Evolutionary conservation across 2,329 filamentous ascomycete genomes (phyloP), one percentile per base, ranked within the genome.

Genomic region (Hypomyces perniciosus): DNA sequence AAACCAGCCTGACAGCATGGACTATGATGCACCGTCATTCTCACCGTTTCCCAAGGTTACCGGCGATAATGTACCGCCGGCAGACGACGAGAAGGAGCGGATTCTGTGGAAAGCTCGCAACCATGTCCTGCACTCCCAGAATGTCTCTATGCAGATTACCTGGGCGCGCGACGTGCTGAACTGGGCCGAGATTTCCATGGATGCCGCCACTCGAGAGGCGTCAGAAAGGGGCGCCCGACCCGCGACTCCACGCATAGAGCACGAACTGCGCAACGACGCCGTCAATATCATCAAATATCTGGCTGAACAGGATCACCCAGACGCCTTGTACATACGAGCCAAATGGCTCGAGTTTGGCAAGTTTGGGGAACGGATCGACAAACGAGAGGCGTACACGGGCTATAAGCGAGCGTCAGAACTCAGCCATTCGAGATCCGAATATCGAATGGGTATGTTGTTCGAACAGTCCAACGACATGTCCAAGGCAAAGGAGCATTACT

Each of bases 301-400:
- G 34, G 88, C 92, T 27, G 86, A 91, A 47, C 93, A 99, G 67
- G 83, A 86, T 56, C 93, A 99, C 61, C 93, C 93, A 27, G 90
- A 93, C 64, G 93, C 93, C 27, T 83, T 95, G 58, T 99, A 97
- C 67, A 89, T 97, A 74, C 84, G 84, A 61, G 89, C 90, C 53
- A 96, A 95, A 79, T 99, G 93, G 93, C 77, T 95, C 46, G 93
- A 99, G 66, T 99, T 97, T 76, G 93, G 93, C 60, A 95, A 96
- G 65, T 97, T 96, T 65, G 90, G 90, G 37, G 84, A 86, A 68
- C 83, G 90, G 29, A 78, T 90, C 54, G 93, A 99, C 74, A 96
- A 95, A 73, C 91, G 92, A 62, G 92, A 96, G 71, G 92, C 93
- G 6, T 97, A 95, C 66, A 73, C 84, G 54, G 88, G 86, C 61